phyloP scores from a whole-genome alignment of 176 grass and related monocot species.

The Carex littledalei region DNA sequence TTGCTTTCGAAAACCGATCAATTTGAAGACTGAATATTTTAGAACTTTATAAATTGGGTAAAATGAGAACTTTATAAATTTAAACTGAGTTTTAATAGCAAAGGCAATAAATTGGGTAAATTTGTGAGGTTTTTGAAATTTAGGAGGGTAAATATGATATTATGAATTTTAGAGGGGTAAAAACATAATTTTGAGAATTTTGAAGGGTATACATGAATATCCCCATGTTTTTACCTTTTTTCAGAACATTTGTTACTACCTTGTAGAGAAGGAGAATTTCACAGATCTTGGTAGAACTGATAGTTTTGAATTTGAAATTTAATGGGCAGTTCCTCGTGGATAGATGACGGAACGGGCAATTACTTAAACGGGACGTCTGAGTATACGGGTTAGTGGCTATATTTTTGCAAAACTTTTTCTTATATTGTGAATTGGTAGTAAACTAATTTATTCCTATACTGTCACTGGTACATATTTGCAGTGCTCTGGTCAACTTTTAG shows the following conservation, averaged over 20 bases:
- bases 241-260: not conserved
- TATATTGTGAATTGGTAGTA: not conserved
- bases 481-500: not conserved
- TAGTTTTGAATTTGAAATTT: conserved; percentile 13
- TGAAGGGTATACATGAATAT: no score
- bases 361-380: conserved; percentile 48
- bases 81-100: no score
- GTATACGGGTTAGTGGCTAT: conserved; percentile 65
- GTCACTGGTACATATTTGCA: not conserved
- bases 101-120: no score
- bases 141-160: no score
- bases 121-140: no score
- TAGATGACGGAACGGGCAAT: conserved; percentile 37
- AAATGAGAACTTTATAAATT: no score
- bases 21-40: no score
- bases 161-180: no score
- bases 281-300: conserved; percentile 8
- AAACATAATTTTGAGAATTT: no score
- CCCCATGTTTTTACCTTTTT: not conserved
- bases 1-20: no score
- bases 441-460: not conserved
- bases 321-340: conserved; percentile 59
- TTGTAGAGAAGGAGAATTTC: not conserved
- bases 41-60: no score
- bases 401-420: not conserved